Percentiles rank a stretch among this genome's conserved stretches.
Conservation (phyloP, 257 asterid species). For the Solanum pinnatisectum region DNA sequence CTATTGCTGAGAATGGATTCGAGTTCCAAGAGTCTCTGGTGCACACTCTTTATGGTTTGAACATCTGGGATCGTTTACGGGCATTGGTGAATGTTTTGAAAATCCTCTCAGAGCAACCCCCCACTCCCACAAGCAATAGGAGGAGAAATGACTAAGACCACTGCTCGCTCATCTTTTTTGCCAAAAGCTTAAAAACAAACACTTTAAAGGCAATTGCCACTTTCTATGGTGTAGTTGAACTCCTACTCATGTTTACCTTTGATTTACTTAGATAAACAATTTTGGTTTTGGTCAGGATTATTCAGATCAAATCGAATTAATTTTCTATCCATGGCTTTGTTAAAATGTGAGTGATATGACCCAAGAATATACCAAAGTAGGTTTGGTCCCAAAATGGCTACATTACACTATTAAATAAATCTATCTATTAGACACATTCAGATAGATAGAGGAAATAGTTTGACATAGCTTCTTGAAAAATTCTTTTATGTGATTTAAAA, state of each 20-base stretch:
- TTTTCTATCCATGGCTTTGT: not conserved
- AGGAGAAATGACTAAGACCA: slow-evolving; percentile 31
- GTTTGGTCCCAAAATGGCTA: not conserved
- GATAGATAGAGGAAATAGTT: not conserved
- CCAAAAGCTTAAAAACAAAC: not conserved
- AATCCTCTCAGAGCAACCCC: slow-evolving; percentile 54
- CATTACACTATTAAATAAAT: not conserved
- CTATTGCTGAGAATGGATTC: slow-evolving; percentile 68
- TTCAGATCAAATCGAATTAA: not conserved
- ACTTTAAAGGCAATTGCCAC: not conserved
- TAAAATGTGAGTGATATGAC: not conserved
- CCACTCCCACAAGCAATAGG: slow-evolving; percentile 21
- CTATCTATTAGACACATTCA: not conserved
- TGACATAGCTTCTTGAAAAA: not conserved
- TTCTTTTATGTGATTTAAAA: no score
- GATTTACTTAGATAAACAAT: not conserved
- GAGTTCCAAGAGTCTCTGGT: slow-evolving; percentile 77
- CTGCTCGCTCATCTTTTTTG: not conserved
- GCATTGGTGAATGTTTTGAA: slow-evolving; percentile 71
- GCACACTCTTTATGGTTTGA: slow-evolving; percentile 71
- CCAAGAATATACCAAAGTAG: not conserved
- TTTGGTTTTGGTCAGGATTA: not conserved
- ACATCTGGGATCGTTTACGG: slow-evolving; percentile 61
- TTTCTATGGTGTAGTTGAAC: not conserved
- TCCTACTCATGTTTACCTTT: not conserved